Evolutionary conservation across 495 filamentous ascomycete genomes (phyloP).

Genomic region (Pyrenula aspistea): DNA sequence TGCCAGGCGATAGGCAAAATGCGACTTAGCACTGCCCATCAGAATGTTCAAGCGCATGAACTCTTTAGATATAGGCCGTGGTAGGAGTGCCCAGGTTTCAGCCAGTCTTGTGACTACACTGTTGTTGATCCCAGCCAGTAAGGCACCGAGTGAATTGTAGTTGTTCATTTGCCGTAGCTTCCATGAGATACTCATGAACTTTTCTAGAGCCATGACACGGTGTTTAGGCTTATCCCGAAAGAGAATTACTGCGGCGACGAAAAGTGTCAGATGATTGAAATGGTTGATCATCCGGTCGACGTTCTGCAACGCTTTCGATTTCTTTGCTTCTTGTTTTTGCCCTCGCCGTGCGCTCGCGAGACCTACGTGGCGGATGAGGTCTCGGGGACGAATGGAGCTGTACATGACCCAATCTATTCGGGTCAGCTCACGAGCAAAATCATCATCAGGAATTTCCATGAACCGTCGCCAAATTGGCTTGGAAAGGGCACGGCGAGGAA

Average conservation of each 20-base stretch:
- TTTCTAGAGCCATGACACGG: conserved; percentile 77
- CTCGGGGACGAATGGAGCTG: conserved; percentile 86
- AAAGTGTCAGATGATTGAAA: conserved; percentile 90
- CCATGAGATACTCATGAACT: conserved; percentile 79
- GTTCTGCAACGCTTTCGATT: conserved; percentile 66
- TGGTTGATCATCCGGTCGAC: conserved; percentile 90
- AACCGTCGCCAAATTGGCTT: conserved; percentile 76
- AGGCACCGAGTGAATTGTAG: conserved; percentile 87
- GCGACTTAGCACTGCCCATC: conserved; percentile 82
- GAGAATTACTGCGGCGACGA: conserved; percentile 83
- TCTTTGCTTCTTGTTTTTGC: conserved; percentile 41
- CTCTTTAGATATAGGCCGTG: conserved; percentile 54
- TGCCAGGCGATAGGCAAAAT: conserved; percentile 87
- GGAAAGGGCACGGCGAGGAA: conserved; percentile 43
- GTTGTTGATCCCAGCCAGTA: conserved; percentile 86
- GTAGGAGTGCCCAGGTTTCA: conserved; percentile 71
- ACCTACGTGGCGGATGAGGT: conserved; percentile 83
- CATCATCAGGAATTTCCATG: conserved; percentile 67
- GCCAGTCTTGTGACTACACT: conserved; percentile 75
- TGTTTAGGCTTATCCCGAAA: conserved; percentile 95
- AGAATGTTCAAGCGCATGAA: conserved; percentile 83
- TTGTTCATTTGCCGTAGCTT: conserved; percentile 88
- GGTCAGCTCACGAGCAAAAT: conserved; percentile 83
- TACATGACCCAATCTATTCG: conserved; percentile 97
- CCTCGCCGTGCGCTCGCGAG: conserved; percentile 44